Conservation (phyloP, 306 rosid species). For the Psophocarpus tetragonolobus region DNA sequence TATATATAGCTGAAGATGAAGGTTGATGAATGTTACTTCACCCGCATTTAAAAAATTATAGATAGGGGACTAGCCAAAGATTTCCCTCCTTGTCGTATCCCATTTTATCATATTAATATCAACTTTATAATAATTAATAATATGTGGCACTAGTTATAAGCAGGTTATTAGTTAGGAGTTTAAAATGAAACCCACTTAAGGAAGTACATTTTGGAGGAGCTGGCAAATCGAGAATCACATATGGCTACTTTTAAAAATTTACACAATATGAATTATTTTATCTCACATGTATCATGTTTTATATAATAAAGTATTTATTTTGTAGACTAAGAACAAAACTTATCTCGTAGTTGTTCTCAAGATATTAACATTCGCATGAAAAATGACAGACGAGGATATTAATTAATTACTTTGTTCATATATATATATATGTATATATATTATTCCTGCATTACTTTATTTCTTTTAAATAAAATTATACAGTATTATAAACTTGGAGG, state of each 20-base stretch:
- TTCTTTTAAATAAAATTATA: no score
- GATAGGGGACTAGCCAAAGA: not conserved
- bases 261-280: constrained; percentile 15
- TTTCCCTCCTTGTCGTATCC: not conserved
- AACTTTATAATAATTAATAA: not conserved
- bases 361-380: constrained; percentile 2
- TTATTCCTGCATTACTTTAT: no score
- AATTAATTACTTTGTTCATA: not conserved
- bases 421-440: no score
- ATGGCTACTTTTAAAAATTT: not conserved
- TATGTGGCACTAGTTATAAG: not conserved
- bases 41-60: not conserved
- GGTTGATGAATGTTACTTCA: not conserved
- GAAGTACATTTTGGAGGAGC: not conserved
- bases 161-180: not conserved
- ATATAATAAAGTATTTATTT: not conserved
- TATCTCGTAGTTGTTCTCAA: not conserved
- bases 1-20: not conserved
- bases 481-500: no score
- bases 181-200: not conserved
- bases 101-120: not conserved
- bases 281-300: not conserved
- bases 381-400: not conserved
- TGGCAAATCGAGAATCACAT: constrained; percentile 36
- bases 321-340: not conserved